Base-by-base conservation (phyloP, 2,329 filamentous ascomycete genomes). In the Xylaria digitata region DNA sequence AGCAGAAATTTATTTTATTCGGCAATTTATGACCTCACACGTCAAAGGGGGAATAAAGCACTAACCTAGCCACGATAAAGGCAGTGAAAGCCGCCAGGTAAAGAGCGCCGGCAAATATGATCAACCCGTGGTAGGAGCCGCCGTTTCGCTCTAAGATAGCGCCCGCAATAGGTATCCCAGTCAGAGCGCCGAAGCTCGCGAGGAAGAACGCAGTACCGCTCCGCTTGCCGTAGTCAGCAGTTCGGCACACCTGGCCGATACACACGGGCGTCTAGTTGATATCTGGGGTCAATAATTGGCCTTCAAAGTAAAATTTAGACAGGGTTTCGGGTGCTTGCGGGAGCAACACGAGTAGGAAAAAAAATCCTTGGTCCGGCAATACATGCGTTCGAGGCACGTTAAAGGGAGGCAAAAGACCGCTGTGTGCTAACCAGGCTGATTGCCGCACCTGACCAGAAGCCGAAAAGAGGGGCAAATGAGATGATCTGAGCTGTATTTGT, bases 171-270 rank as follows among this genome's bases (percentile, higher is more conserved):
- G 63, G 63, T 23, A 68, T 57, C 2, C 66, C 66, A 2, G 40
- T 21, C 6, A 63, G 49, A 11, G 60, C 43, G 13, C 66, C 63
- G 19, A 68, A 68, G 30, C 66, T 66, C 11, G 63, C 54, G 13
- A 68, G 58, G 7, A 68, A 68, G 49, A 66, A 66, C 2, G 66
- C 66, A 3, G 66, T 68, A 19, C 66, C 66, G 37, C 66, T 68
- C 15, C 66, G 49, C 54, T 66, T 66, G 43, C 66, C 66, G 55
- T 66, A 68, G 54, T 66, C 66, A 9, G 66, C 63, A 8, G 66
- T 66, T 17, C 50, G 49, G n/a, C 66, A 68, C 8, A 66, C 66
- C 30, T 60, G 59, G n/a, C 66, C 66, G 21, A 66, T 66, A 32
- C 66, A 68, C 3, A 66, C 63, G 6, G 63, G 66, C 5, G 26